Conservation (phyloP, 768 basidiomycete genomes). For the Russula olivacea region DNA sequence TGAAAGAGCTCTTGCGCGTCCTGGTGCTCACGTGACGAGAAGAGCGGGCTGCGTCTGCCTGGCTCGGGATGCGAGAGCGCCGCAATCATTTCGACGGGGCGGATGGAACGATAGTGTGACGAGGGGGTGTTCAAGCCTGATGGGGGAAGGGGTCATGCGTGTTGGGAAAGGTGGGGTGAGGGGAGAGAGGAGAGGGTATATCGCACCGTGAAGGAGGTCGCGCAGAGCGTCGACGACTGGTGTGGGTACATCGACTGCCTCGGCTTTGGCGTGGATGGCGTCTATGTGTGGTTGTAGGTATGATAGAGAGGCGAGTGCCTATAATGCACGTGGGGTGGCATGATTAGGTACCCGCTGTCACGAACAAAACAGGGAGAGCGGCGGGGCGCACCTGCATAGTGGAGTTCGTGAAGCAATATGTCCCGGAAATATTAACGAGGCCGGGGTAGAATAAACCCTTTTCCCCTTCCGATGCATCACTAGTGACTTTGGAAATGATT, state of each 20-base stretch:
- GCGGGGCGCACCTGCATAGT: slow-evolving; percentile 63
- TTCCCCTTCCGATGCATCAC: slow-evolving; percentile 1
- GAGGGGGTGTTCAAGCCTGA: slow-evolving; percentile 62
- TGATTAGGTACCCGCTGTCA: slow-evolving; percentile 2
- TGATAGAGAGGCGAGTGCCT: slow-evolving; percentile 86
- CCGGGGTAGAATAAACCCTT: slow-evolving; percentile 68
- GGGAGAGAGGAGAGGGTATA: neutral
- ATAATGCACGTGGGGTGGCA: slow-evolving; percentile 16
- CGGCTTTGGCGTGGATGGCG: slow-evolving; percentile 67
- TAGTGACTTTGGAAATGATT: neutral
- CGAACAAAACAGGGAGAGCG: neutral
- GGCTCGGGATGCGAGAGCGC: slow-evolving; percentile 54
- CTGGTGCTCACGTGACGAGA: slow-evolving; percentile 91
- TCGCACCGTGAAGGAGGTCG: slow-evolving; percentile 57
- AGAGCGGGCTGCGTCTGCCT: slow-evolving; percentile 55
- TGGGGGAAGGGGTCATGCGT: neutral
- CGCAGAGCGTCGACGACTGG: slow-evolving; percentile 81
- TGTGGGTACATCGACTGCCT: slow-evolving; percentile 72
- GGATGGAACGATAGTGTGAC: slow-evolving; percentile 52
- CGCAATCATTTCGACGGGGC: slow-evolving; percentile 66
- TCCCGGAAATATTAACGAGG: slow-evolving; percentile 91
- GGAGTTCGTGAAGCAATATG: slow-evolving; percentile 97
- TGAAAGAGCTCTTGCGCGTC: slow-evolving; percentile 99
- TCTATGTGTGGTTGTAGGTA: slow-evolving; percentile 80
- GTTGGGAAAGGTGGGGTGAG: slow-evolving; percentile 24